phyloP scores from a whole-genome alignment of 1,284 basidiomycete species.

The Ganoderma leucocontextum region DNA sequence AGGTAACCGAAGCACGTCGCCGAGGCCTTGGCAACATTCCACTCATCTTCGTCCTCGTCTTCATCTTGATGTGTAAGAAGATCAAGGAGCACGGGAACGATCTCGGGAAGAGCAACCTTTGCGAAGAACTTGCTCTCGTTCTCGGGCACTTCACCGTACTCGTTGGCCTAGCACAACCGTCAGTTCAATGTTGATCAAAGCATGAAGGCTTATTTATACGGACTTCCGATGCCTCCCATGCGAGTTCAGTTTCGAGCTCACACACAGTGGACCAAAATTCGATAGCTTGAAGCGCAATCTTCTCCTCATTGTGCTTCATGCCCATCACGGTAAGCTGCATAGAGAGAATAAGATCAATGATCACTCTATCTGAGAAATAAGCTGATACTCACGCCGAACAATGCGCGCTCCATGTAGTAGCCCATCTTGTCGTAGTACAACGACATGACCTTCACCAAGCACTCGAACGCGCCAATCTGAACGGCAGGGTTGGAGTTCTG shows the following conservation, averaged over 20 bases:
- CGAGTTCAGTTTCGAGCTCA: conserved; percentile 95
- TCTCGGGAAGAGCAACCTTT: conserved; percentile 93
- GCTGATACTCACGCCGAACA: conserved; percentile 84
- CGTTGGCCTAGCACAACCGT: conserved; percentile 69
- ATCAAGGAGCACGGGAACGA: conserved; percentile 90
- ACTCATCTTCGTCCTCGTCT: conserved; percentile 98
- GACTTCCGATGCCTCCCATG: conserved; percentile 93
- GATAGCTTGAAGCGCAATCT: conserved; percentile 94
- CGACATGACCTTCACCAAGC: conserved; percentile 96
- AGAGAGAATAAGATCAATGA: conserved; percentile 33
- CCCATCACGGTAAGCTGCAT: conserved; percentile 94
- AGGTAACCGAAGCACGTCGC: conserved; percentile 91
- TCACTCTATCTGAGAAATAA: conserved; percentile 5
- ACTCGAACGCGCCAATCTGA: conserved; percentile 94
- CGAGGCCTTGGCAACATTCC: conserved; percentile 99
- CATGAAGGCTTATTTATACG: conserved; percentile 30
- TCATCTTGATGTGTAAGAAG: conserved; percentile 95
- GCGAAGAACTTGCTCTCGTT: conserved; percentile 92
- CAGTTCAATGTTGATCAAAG: neutral
- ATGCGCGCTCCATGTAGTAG: conserved; percentile 98
- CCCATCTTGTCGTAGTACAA: conserved; percentile 99
- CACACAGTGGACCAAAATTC: conserved; percentile 99
- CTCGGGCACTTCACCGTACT: conserved; percentile 92
- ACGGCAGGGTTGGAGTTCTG: conserved; percentile 84
- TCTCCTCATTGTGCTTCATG: conserved; percentile 94